Base-by-base conservation (phyloP, 495 filamentous ascomycete species). In the Hapsidospora chrysogenum region DNA sequence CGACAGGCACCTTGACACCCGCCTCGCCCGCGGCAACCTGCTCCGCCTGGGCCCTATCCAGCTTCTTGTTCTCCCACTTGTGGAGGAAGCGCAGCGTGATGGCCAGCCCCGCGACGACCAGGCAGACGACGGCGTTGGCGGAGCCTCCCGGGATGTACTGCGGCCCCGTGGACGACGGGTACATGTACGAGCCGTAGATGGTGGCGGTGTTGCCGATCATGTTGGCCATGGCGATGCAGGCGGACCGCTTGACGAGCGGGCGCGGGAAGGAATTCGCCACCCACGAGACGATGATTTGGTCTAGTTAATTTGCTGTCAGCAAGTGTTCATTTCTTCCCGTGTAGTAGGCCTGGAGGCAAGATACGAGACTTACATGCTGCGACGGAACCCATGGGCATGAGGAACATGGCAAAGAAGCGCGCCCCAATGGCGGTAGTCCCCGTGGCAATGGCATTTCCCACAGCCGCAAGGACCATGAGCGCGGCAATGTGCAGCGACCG, bases 401-500 rank as follows among this genome's bases (percentile, higher is more conserved):
- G 34, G 30, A 61, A 50, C 31, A 50, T 54, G 1, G 52, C 51
- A 13, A 61, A 33, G 38, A 67, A 69, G 18, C 60, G 49, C 1
- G 48, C 61, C 0, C 44, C 54, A 0, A 53, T 44, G 27, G 61
- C 62, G 20, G 58, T 37, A 2, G 58, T 61, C 2, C 47, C 49
- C 44, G 38, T 36, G 4, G 46, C 45, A 1, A 63, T 47, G 8
- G 56, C 44, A 38, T 66, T 65, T 8, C 66, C 62, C 10, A 60
- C 37, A n/a, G 57, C 50, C 5, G 58, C 62, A 20, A 64, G 31
- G 1, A 37, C 37, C 40, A 51, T 59, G 2, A 46, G 49, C 5
- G 42, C 18, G 6, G 53, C 57, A 44, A 70, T 66, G 41, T 68
- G 60, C 56, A 56, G 66, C 1, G 57, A 62, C 8, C 61, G 48